Conservation (phyloP, 2,329 filamentous ascomycete species). For the Magnaporthiopsis poae region DNA sequence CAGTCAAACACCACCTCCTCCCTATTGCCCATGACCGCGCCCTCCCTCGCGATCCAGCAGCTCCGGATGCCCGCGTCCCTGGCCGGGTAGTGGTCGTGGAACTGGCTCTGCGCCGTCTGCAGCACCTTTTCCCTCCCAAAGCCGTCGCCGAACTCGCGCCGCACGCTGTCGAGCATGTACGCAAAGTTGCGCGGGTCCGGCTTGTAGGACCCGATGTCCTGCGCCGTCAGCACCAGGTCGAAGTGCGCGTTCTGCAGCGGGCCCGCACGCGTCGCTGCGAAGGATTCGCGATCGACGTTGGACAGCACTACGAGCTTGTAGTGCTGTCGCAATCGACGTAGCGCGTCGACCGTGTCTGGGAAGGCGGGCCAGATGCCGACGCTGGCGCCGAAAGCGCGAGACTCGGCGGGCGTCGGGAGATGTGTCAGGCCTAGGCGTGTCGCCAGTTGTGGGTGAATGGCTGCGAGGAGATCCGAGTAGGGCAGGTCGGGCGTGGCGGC, state of each 20-base stretch:
- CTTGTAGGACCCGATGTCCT: constrained; percentile 65
- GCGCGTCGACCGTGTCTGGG: constrained; percentile 44
- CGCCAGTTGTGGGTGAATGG: constrained; percentile 37
- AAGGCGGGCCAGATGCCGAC: constrained; percentile 49
- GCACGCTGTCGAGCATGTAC: constrained; percentile 47
- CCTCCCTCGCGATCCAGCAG: constrained; percentile 51
- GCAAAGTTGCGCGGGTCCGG: constrained; percentile 55
- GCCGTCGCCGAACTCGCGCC: constrained; percentile 42
- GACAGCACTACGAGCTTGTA: constrained; percentile 53
- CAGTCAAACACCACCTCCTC: constrained; percentile 38
- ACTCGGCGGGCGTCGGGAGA: constrained; percentile 26
- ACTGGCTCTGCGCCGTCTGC: constrained; percentile 60
- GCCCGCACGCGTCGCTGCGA: constrained; percentile 21
- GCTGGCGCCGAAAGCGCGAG: constrained; percentile 38
- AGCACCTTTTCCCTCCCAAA: constrained; percentile 44
- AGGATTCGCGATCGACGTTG: constrained; percentile 44
- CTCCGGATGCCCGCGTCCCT: constrained; percentile 45
- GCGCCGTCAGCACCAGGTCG: constrained; percentile 57
- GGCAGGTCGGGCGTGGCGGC: constrained; percentile 41
- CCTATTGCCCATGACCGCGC: constrained; percentile 29
- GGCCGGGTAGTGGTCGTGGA: constrained; percentile 60
- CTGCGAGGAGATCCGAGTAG: constrained; percentile 51
- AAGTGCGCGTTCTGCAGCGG: constrained; percentile 41
- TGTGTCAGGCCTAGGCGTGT: constrained; percentile 26
- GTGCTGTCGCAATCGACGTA: constrained; percentile 35